Evolutionary conservation across 1,284 basidiomycete species (phyloP).

Genomic region (Fomes fomentarius): DNA sequence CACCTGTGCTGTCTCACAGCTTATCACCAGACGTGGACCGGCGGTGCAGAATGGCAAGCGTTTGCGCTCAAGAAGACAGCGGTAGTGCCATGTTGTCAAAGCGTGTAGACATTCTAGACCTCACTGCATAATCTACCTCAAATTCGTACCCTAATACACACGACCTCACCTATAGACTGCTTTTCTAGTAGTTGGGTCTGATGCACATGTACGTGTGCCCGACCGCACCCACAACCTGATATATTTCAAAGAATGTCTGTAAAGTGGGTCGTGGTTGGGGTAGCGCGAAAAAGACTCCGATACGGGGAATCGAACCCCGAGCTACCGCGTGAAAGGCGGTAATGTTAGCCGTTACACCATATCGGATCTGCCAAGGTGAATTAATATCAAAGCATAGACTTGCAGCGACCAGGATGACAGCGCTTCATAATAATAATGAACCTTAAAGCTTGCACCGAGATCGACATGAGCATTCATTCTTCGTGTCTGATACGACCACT

Average conservation of each 20-base stretch:
- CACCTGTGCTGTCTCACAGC: neutral
- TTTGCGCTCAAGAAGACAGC: conserved; percentile 62
- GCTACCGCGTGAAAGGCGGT: conserved; percentile 77
- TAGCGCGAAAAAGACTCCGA: conserved; percentile 36
- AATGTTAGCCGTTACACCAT: conserved; percentile 78
- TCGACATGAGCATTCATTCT: no score
- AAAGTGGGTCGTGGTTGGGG: no score
- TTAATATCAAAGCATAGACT: no score
- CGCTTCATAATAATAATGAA: no score
- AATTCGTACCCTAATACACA: conserved; percentile 7
- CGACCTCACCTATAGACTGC: neutral
- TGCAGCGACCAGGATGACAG: no score
- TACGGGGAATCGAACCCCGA: conserved; percentile 82
- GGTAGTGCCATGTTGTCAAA: conserved; percentile 13
- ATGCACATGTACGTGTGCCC: no score
- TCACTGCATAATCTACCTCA: conserved; percentile 1
- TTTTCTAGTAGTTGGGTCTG: no score
- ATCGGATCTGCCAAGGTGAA: conserved; percentile 37
- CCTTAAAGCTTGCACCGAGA: no score
- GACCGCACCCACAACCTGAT: no score
- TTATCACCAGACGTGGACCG: conserved; percentile 53
- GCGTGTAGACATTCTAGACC: neutral
- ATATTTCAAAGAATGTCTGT: no score
- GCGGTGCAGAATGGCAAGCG: conserved; percentile 76
- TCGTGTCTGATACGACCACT: no score